These are phyloP conservation scores for Vaccinium macrocarpon DNA, from an alignment of 148 eudicot genomes.

Conservation along the genomic window DNA sequence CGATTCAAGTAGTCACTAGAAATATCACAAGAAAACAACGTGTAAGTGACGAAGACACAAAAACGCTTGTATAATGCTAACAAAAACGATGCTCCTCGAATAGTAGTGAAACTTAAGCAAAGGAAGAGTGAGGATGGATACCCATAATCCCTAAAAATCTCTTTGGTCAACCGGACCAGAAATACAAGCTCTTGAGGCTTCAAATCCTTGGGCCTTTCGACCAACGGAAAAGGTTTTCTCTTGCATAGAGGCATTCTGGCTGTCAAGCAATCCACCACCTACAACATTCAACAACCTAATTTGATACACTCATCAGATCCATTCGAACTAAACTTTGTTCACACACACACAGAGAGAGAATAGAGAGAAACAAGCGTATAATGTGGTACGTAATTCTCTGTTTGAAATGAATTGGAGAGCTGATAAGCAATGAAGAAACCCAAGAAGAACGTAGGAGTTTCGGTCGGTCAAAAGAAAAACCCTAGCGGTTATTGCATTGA, in stretches of 20 bases:
- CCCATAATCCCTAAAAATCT: slow-evolving; percentile 83
- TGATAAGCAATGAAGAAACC: neutral
- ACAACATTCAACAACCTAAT: slow-evolving; percentile 7
- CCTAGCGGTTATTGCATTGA: slow-evolving; percentile 8
- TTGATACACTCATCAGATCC: neutral
- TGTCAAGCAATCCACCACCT: slow-evolving; percentile 14
- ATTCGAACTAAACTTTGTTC: neutral
- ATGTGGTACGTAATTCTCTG: neutral
- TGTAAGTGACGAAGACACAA: neutral
- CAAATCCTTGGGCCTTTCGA: slow-evolving; percentile 67
- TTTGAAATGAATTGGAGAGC: neutral
- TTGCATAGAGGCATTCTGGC: slow-evolving; percentile 72
- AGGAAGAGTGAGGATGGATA: slow-evolving; percentile 33
- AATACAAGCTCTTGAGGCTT: slow-evolving; percentile 67
- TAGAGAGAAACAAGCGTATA: neutral
- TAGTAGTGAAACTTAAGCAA: slow-evolving; percentile 9
- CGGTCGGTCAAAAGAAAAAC: slow-evolving; percentile 10
- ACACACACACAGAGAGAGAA: neutral
- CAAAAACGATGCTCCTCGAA: neutral
- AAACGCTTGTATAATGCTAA: neutral
- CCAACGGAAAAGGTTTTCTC: slow-evolving; percentile 67
- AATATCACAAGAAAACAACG: neutral
- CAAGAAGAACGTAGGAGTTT: neutral
- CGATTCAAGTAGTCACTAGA: slow-evolving; percentile 83
- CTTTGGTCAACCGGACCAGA: slow-evolving; percentile 82